Conservation (phyloP, 352 stramenopile genomes). For the Phytopythium delawarense region DNA sequence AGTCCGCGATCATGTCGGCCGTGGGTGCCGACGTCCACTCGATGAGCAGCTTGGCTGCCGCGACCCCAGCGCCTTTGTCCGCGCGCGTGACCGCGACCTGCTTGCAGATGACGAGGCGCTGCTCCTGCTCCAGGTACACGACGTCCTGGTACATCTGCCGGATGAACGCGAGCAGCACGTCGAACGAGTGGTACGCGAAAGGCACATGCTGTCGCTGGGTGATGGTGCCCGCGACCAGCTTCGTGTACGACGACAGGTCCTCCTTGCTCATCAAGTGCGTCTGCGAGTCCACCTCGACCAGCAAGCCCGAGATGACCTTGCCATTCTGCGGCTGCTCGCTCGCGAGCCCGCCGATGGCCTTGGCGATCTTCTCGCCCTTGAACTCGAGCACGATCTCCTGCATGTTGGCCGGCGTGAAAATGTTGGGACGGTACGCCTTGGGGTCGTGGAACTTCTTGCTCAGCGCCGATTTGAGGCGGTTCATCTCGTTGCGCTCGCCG, state of each 20-base stretch:
- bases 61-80: constrained; percentile 21
- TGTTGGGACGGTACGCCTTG: constrained; percentile 78
- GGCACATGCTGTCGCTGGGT: constrained; percentile 84
- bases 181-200: constrained; percentile 76
- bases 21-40: constrained; percentile 91
- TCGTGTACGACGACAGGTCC: constrained; percentile 84
- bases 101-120: constrained; percentile 65
- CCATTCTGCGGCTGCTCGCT: constrained; percentile 75
- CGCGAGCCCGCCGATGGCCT: constrained; percentile 74
- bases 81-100: constrained; percentile 63
- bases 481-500: constrained; percentile 98
- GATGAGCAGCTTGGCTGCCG: constrained; percentile 47
- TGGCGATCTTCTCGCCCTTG: constrained; percentile 86
- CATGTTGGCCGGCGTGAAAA: constrained; percentile 85
- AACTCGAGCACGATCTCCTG: constrained; percentile 86
- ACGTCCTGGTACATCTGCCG: constrained; percentile 84
- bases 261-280: constrained; percentile 84
- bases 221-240: constrained; percentile 74
- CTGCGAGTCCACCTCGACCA: constrained; percentile 85
- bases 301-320: constrained; percentile 71
- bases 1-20: constrained; percentile 95
- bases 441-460: constrained; percentile 89
- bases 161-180: constrained; percentile 76
- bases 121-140: constrained; percentile 44
- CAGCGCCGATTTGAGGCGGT: constrained; percentile 91